Evolutionary conservation across 495 filamentous ascomycete genomes (phyloP), one percentile per base, ranked within the genome.

Genomic region (Annulohypoxylon bovei): DNA sequence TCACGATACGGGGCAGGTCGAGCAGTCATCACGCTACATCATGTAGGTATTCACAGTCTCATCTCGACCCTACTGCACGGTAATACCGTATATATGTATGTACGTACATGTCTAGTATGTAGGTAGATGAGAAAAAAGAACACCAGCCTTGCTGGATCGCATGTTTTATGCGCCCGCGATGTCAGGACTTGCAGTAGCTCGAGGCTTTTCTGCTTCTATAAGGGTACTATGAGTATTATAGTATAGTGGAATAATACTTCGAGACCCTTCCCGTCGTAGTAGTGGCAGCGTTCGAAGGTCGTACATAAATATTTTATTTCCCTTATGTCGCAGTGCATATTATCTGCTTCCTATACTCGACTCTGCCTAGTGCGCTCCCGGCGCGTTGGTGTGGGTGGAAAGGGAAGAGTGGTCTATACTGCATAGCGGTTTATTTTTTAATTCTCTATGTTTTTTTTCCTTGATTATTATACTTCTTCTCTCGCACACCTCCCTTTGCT

Each of bases 371-470:
- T 40, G 70, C 65, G 68, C 71, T 72, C 68, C 71, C 71, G 71
- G 62, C 42, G 62, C 54, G 68, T 74, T 76, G 71, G 68, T 76
- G 74, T 76, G 65, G 73, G 71, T 56, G 74, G 65, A 69, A 59
- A 49, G 42, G 54, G 39, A 56, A 35, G 52, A 44, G 57, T 44
- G 20, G 33, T 8, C 20, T 33, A 4, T 9, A 28, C 23, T 16
- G 23, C 39, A 18, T 42, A 42, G 16, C 39, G 39, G 32, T n/a
- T n/a, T 1, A 18, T 42, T 42, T 30, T 27, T 12, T 32, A 23
- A 32, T 56, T 56, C 22, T 37, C 20, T 37, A 6, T 53, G 20
- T 20, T 53, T 22, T 54, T 61, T 40, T 32, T 46, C 25, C 60
- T 42, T 54, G 42, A 33, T 62, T 52, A 11, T 40, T 40, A 11